Evolutionary conservation across 306 rosid genomes (phyloP), one percentile per base, ranked within the genome.

Genomic region (Fragaria vesca): DNA sequence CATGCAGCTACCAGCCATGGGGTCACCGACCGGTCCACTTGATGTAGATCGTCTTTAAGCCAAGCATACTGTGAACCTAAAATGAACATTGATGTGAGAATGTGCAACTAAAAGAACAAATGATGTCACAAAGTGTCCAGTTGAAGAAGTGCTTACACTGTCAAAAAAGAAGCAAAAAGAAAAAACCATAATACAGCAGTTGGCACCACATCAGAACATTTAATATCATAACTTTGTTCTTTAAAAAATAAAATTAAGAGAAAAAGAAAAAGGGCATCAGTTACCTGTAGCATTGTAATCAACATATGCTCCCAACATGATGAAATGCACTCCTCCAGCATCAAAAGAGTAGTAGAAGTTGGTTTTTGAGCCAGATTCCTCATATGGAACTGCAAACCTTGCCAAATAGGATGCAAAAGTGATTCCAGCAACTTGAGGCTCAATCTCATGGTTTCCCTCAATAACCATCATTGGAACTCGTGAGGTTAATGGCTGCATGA

Each of bases 361-460:
- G 76, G 89, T 90, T 47, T 84, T 90, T 17, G 98, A 94, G 76
- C 91, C 91, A 65, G 89, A 81, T 79, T 94, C 97, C 72, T 80
- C 80, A 1, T 91, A 85, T 18, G 98, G 96, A 71, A 90, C 97
- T 28, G 96, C 88, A 58, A 92, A 94, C 83, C 97, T 85, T 71
- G 97, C 79, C 68, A 63, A 34, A 63, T 63, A 63, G 12, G 69
- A 63, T 80, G 88, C 21, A 78, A 94, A 94, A 69, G 87, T 83
- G 81, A 90, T 85, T 69, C 94, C 91, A 57, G 83, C 78, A 66
- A 77, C 93, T 84, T 94, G 97, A 79, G 98, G 97, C 81, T 94
- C 97, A 85, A 92, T 94, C 87, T 94, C 98, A 81, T 94, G 98
- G 84, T 94, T 94, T 75, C 98, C 98, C 82, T 92, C 97, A 74